phyloP scores from a whole-genome alignment of 495 filamentous ascomycete genomes.

The Glarea lozoyensis region DNA sequence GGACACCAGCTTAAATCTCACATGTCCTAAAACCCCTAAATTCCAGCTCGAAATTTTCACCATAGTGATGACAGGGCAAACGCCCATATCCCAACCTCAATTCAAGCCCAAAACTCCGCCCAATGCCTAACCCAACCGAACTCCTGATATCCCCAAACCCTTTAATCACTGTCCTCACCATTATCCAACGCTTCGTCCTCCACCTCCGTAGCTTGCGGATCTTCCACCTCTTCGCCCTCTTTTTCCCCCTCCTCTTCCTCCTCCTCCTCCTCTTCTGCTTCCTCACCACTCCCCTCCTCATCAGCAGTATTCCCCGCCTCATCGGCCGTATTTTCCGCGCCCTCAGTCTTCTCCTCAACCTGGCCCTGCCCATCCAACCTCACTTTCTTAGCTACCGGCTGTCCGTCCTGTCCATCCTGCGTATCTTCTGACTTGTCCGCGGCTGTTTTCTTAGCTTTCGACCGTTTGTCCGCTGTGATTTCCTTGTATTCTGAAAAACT shows the following conservation, averaged over 20 bases:
- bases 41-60: too few species aligned
- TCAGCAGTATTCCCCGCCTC: slow-evolving; percentile 38
- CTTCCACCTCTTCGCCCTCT: slow-evolving; percentile 30
- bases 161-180: slow-evolving; percentile 45
- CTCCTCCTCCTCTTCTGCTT: slow-evolving; percentile 30
- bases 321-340: slow-evolving; percentile 26
- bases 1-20: too few species aligned
- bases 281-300: slow-evolving; percentile 34
- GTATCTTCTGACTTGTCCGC: slow-evolving; percentile 25
- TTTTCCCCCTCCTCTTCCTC: slow-evolving; percentile 34
- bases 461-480: slow-evolving; percentile 56
- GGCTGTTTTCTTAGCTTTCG: slow-evolving; percentile 40
- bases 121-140: not conserved
- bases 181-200: slow-evolving; percentile 59
- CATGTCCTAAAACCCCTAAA: too few species aligned
- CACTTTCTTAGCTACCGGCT: slow-evolving; percentile 40
- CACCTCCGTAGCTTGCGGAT: slow-evolving; percentile 34
- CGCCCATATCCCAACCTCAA: not conserved
- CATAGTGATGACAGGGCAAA: not conserved
- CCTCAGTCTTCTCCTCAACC: slow-evolving; percentile 36
- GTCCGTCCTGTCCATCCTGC: slow-evolving; percentile 32
- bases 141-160: not conserved
- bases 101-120: not conserved
- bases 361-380: slow-evolving; percentile 31
- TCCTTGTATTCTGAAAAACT: slow-evolving; percentile 37